Evolutionary conservation across 306 rosid species (phyloP).

Genomic region (Astragalus membranaceus): DNA sequence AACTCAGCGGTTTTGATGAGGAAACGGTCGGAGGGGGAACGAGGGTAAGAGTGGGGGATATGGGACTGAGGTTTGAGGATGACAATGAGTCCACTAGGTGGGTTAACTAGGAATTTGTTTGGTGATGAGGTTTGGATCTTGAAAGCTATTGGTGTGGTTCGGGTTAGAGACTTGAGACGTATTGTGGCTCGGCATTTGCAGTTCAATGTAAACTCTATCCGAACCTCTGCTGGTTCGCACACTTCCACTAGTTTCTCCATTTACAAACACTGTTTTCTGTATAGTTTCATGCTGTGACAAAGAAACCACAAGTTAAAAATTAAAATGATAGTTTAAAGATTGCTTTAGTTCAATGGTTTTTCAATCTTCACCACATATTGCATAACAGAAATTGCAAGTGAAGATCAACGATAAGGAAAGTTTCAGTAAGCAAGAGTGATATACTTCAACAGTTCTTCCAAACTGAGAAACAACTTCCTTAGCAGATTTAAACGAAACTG

Average conservation of each 20-base stretch:
- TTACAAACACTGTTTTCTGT: too few relatives aligned
- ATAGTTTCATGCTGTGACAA: too few relatives aligned
- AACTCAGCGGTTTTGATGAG: conserved; percentile 47
- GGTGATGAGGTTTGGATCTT: conserved; percentile 78
- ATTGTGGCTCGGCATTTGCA: conserved; percentile 65
- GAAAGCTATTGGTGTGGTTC: conserved; percentile 49
- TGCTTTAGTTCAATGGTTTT: too few relatives aligned
- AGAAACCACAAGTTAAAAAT: too few relatives aligned
- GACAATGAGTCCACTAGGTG: conserved; percentile 58
- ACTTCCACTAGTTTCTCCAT: conserved; percentile 49
- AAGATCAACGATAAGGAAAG: too few relatives aligned
- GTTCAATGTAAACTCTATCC: conserved; percentile 47
- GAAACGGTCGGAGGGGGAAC: conserved; percentile 67
- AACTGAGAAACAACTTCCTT: too few relatives aligned
- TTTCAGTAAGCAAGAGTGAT: too few relatives aligned
- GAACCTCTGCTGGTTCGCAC: conserved; percentile 50
- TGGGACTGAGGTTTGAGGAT: conserved; percentile 71
- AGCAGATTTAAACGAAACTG: too few relatives aligned
- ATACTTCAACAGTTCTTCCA: too few relatives aligned
- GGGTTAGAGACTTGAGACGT: conserved; percentile 36
- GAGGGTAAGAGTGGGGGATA: conserved; percentile 54
- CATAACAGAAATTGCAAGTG: too few relatives aligned
- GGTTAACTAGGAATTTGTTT: conserved; percentile 70
- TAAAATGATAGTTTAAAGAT: too few relatives aligned
- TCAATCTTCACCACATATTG: too few relatives aligned